These are phyloP conservation scores for Gossypium ekmanianum DNA, from an alignment of 345 rosid genomes.

Conservation along the genomic window DNA sequence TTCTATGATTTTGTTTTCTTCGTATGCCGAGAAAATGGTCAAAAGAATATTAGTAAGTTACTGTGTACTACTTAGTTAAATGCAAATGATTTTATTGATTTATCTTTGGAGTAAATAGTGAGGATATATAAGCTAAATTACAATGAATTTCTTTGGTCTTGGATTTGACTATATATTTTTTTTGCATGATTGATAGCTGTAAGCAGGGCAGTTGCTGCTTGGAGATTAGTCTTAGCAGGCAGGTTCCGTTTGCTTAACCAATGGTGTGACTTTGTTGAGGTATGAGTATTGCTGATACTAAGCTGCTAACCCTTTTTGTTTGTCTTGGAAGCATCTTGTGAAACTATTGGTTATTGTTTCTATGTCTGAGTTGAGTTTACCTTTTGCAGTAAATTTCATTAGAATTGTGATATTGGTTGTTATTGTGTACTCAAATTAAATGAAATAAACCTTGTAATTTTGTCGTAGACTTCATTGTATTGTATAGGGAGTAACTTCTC, in stretches of 20 bases:
- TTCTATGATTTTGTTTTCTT: slow-evolving; percentile 97
- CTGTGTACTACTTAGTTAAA: slow-evolving; percentile 1
- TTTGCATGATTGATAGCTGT: slow-evolving; percentile 53
- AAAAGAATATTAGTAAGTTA: slow-evolving; percentile 86
- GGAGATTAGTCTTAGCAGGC: slow-evolving; percentile 84
- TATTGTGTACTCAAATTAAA: not conserved
- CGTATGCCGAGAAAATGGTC: slow-evolving; percentile 90
- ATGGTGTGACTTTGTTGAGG: slow-evolving; percentile 95
- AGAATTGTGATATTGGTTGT: not conserved
- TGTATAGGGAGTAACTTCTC: not conserved
- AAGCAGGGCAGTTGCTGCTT: slow-evolving; percentile 74
- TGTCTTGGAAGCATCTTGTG: not conserved
- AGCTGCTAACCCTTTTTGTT: slow-evolving; percentile 2
- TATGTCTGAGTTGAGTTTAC: not conserved
- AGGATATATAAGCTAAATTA: not conserved
- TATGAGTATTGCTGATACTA: slow-evolving; percentile 35
- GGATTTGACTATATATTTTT: not conserved
- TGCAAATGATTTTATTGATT: not conserved
- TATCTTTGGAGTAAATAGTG: not conserved
- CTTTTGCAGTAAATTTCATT: not conserved
- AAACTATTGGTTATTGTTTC: not conserved
- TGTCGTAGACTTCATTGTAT: not conserved
- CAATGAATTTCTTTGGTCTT: not conserved
- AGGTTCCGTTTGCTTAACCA: slow-evolving; percentile 87
- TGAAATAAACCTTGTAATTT: too few relatives aligned